Evolutionary conservation across 441 rosid species (phyloP), one percentile per base, ranked within the genome.

Genomic region (Pelargonium citronellum): DNA sequence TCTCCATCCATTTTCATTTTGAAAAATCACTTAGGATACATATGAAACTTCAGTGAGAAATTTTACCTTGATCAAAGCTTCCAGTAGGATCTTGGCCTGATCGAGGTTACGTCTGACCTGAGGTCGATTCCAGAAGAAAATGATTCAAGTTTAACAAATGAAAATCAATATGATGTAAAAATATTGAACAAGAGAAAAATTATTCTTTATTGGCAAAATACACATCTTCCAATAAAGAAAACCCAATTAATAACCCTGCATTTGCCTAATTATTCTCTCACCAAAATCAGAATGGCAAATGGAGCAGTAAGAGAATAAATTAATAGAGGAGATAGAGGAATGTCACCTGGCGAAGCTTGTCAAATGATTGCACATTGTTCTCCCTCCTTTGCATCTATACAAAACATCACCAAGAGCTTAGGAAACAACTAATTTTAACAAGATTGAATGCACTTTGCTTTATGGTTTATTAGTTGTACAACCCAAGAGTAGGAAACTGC

Each of bases 341-440:
- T n/a, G n/a, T n/a, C n/a, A 17, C 99, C 90, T 90, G 99, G 51
- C 96, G 96, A 80, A 95, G 94, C 89, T 95, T 95, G 82, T 95
- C 97, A 84, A 95, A 95, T 74, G 97, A 95, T 74, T 91, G 96
- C 72, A 87, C 96, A 73, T 91, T 91, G 78, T 91, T 95, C 83
- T 95, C 99, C 83, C 99, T 90, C 82, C 99, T 85, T 78, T 94
- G 97, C 97, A 94, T 91, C 96, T 94, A 77, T 7, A 67, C 15
- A 69, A 66, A 62, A 67, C 47, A 79, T 43, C 30, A 27, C 15
- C 15, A 53, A 46, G 41, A n/a, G 43, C 19, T 71, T 67, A 49
- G 66, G 22, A 65, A 73, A 41, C 49, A 9, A 58, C 58, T 46
- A 60, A 34, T 7, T 62, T 0, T 61, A 30, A 30, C 51, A 69